Evolutionary conservation across 2,329 filamentous ascomycete species (phyloP).

Genomic region (Fusarium phyllophilum): DNA sequence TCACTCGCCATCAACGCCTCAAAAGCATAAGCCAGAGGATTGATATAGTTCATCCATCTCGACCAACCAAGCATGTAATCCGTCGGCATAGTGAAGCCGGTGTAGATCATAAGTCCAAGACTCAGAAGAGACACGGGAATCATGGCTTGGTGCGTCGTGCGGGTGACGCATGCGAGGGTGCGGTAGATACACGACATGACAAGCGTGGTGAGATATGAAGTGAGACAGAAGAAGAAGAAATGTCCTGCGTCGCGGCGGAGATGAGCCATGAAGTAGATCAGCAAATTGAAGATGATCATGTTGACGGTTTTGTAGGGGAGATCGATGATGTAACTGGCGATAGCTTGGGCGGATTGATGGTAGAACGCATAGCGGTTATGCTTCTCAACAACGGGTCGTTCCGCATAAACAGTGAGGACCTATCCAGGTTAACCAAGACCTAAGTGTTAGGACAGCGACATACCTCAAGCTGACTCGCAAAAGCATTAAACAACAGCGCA

Average conservation of each 20-base stretch:
- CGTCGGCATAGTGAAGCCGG: constrained; percentile 42
- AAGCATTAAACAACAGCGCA: constrained; percentile 62
- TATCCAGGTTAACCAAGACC: too few species aligned
- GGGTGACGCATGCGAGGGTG: constrained; percentile 44
- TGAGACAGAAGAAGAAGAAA: constrained; percentile 69
- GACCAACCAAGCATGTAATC: constrained; percentile 44
- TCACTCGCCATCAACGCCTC: constrained; percentile 44
- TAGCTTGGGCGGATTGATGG: constrained; percentile 47
- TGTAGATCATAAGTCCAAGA: constrained; percentile 64
- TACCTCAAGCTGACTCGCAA: constrained; percentile 50
- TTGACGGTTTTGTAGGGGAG: constrained; percentile 42
- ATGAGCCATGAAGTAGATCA: constrained; percentile 74
- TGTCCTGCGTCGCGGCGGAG: constrained; percentile 65
- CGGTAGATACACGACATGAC: constrained; percentile 47
- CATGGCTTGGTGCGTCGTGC: constrained; percentile 46
- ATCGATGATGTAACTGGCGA: constrained; percentile 41
- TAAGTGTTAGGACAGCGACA: too few species aligned
- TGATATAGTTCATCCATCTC: constrained; percentile 72
- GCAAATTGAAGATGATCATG: constrained; percentile 40
- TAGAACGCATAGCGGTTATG: constrained; percentile 50
- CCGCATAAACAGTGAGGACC: constrained; percentile 47
- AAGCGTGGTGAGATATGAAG: constrained; percentile 49
- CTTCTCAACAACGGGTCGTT: constrained; percentile 49
- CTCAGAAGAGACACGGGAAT: constrained; percentile 65
- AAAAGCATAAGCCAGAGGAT: constrained; percentile 67